Percentiles rank a stretch among this genome's conserved stretches.
Conservation (phyloP, 2,329 filamentous ascomycete genomes). For the Aspergillus sp. region DNA sequence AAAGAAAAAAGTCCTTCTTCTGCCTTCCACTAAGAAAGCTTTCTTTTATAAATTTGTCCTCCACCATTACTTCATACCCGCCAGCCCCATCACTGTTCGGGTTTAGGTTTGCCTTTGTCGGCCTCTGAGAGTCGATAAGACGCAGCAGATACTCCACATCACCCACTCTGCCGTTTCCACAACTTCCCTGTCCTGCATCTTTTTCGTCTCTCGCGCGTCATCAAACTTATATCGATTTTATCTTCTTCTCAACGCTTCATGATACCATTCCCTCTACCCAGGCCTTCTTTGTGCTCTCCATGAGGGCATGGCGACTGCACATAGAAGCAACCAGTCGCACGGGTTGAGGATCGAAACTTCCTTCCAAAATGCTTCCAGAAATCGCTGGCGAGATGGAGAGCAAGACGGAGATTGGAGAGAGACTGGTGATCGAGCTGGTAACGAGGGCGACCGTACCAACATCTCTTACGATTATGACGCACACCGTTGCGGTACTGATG, state of each 20-base stretch:
- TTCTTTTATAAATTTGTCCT: not conserved
- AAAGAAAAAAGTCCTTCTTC: not conserved
- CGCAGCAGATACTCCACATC: conserved; percentile 3
- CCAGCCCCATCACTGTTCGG: conserved; percentile 6
- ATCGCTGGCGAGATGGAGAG: conserved; percentile 27
- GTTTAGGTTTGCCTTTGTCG: conserved; percentile 10
- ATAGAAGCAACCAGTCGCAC: conserved; percentile 31
- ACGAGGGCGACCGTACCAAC: conserved; percentile 39
- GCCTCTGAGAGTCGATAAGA: conserved; percentile 16
- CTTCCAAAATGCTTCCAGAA: conserved; percentile 28
- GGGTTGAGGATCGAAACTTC: conserved; percentile 42
- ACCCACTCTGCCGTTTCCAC: conserved; percentile 1
- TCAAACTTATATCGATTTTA: not conserved
- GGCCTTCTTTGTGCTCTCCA: conserved; percentile 19
- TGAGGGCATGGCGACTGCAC: conserved; percentile 40
- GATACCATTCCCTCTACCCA: not conserved
- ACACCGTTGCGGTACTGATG: conserved; percentile 38
- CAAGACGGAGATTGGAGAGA: conserved; percentile 21
- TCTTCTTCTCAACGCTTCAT: conserved; percentile 2
- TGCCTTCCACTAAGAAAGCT: not conserved
- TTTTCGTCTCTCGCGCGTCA: not conserved
- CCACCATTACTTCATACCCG: not conserved
- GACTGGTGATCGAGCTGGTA: conserved; percentile 32
- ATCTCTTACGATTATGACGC: conserved; percentile 33
- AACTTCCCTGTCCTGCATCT: not conserved